Evolutionary conservation across 2,329 filamentous ascomycete genomes (phyloP).

Genomic region (Sporothrix humicola): DNA sequence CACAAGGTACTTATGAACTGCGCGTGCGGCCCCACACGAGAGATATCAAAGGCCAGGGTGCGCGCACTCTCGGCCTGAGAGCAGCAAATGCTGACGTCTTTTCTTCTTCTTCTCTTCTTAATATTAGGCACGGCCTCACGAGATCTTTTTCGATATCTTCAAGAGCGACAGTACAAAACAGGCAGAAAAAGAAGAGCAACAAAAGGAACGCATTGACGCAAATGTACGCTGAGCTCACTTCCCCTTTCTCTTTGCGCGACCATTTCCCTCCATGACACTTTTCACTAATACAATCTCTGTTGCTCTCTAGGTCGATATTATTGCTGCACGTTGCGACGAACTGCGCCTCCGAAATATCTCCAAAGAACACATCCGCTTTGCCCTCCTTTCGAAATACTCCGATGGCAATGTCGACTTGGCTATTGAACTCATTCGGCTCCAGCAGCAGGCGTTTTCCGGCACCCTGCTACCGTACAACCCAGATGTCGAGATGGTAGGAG

Average conservation of each 20-base stretch:
- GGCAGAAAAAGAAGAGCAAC: constrained; percentile 59
- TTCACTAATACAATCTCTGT: neutral
- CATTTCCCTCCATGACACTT: neutral
- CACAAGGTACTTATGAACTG: constrained; percentile 53
- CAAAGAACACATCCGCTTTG: constrained; percentile 63
- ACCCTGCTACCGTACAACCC: constrained; percentile 77
- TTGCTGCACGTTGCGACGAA: constrained; percentile 50
- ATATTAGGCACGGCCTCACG: constrained; percentile 39
- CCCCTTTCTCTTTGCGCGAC: constrained; percentile 11
- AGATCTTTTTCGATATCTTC: constrained; percentile 69
- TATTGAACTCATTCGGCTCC: constrained; percentile 75
- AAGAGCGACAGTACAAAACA: constrained; percentile 64
- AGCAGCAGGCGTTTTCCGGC: constrained; percentile 81
- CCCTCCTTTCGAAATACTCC: constrained; percentile 66
- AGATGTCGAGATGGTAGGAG: constrained; percentile 75
- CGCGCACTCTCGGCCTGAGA: too few species aligned
- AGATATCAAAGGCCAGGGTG: too few species aligned
- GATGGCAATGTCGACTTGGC: constrained; percentile 75
- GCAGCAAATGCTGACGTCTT: neutral
- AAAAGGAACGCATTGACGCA: constrained; percentile 45
- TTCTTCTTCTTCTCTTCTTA: too few species aligned
- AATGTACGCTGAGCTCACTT: constrained; percentile 30
- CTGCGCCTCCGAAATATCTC: constrained; percentile 54
- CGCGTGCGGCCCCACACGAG: neutral
- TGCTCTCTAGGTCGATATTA: constrained; percentile 49